These are phyloP conservation scores for Fraxinus ornus DNA, from an alignment of 305 asterid species.

Conservation along the genomic window DNA sequence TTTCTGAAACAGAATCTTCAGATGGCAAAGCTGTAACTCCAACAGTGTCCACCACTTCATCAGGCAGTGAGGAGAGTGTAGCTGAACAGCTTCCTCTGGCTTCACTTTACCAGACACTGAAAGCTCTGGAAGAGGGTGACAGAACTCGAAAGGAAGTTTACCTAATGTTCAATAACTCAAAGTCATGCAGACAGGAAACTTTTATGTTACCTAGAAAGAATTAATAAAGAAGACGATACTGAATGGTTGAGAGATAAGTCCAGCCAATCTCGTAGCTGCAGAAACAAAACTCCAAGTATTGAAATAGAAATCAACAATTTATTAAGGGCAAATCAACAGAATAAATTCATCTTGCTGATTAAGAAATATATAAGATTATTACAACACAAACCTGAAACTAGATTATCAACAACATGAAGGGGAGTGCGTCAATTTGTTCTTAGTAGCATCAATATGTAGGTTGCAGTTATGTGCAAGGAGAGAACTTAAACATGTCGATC, in stretches of 20 bases:
- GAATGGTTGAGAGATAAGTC: conserved; percentile 93
- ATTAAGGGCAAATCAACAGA: background rate
- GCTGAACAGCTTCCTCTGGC: conserved; percentile 98
- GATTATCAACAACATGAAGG: conserved; percentile 13
- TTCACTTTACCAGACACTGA: conserved; percentile 80
- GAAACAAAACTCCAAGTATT: conserved; percentile 21
- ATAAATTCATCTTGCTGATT: conserved; percentile 17
- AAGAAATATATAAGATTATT: conserved; percentile 12
- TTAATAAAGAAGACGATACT: conserved; percentile 86
- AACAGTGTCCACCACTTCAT: conserved; percentile 96
- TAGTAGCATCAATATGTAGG: conserved; percentile 2
- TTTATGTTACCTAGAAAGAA: conserved; percentile 74
- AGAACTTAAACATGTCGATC: conserved; percentile 7
- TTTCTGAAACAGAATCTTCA: conserved; percentile 86
- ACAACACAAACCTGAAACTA: conserved; percentile 2
- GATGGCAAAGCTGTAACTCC: conserved; percentile 86
- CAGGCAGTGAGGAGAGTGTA: conserved; percentile 95
- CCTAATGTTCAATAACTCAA: conserved; percentile 20
- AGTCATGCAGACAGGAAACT: conserved; percentile 25
- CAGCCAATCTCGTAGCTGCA: conserved; percentile 94
- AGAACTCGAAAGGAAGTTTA: conserved; percentile 16
- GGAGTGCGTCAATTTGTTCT: conserved; percentile 1
- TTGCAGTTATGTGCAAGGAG: background rate
- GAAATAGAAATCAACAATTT: conserved; percentile 13
- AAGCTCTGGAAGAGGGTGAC: conserved; percentile 59